Evolutionary conservation across 75 land plant genomes (phyloP).

Genomic region (Isoetes taiwanensis): DNA sequence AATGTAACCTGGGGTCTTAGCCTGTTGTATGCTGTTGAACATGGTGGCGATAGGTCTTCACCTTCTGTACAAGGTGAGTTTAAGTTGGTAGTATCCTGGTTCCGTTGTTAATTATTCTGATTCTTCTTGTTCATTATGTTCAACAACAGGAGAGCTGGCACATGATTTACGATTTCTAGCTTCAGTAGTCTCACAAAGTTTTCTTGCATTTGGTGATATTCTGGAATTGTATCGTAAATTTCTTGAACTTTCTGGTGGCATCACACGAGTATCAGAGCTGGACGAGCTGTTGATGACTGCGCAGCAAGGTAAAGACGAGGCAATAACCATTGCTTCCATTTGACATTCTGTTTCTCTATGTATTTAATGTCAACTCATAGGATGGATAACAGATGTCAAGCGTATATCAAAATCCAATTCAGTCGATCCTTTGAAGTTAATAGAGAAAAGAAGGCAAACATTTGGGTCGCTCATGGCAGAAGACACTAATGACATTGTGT

Average conservation of each 20-base stretch:
- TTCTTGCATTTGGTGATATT: conserved; percentile 97
- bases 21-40: conserved; percentile 86
- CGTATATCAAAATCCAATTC: conserved; percentile 3
- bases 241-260: conserved; percentile 83
- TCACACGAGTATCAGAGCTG: conserved; percentile 79
- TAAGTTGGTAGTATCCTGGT: background rate
- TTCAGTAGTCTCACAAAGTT: conserved; percentile 99
- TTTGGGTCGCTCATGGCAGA: conserved; percentile 4
- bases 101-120: background rate
- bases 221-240: conserved; percentile 84
- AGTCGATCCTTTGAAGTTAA: conserved; percentile 13
- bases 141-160: conserved; percentile 65
- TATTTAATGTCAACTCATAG: too few relatives aligned
- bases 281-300: conserved; percentile 78
- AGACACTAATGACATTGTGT: conserved; percentile 42
- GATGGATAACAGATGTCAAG: too few relatives aligned
- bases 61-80: conserved; percentile 71
- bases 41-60: conserved; percentile 65
- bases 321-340: background rate
- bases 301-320: conserved; percentile 38
- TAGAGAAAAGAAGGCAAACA: conserved; percentile 13
- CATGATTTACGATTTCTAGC: conserved; percentile 97
- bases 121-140: background rate
- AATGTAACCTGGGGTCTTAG: conserved; percentile 98
- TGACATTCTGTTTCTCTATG: background rate